Base-by-base conservation (phyloP, 2,329 filamentous ascomycete genomes). In the Akanthomyces muscarius region DNA sequence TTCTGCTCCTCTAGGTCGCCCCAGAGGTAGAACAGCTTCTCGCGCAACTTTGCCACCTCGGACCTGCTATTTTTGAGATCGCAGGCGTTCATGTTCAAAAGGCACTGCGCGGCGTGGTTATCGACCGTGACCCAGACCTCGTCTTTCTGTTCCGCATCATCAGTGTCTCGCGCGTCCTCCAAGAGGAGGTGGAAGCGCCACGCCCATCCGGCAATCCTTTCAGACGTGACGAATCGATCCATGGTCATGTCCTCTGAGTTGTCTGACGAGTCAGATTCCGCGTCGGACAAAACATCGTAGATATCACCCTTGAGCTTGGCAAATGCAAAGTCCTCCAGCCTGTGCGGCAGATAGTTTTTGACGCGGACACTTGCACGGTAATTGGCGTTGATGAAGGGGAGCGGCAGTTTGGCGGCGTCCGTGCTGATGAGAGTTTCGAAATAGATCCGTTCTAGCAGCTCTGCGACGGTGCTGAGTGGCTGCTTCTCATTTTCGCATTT, bases 161-260 rank as follows among this genome's bases (percentile, higher is more conserved):
- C 38, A 68, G 66, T 50, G 69, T 65, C 72, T 5, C 76, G 71
- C 0, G 84, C 86, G 66, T 93, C 90, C 74, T 96, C 90, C 1
- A 97, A 83, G 14, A 89, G 80, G 28, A 98, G 80, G 25, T 84
- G 85, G 74, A 97, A 97, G 16, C 85, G 83, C 93, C 93, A 97
- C 73, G 95, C 87, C 90, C 91, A 97, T 8, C 55, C 48, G 28
- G 30, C 18, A 54, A 63, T 63, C 54, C 53, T 59, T 73, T 70
- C 14, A 67, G 71, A 11, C 33, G 45, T 6, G 71, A 54, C 51
- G n/a, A 69, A 71, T 4, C 67, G 67, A 30, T 69, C 64, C 14
- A 71, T 62, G 4, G 63, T 69, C 52, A 64, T 66, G 16, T 58
- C 45, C 6, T 73, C 70, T 23, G 70, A 69, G 5, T 67, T 65